Conservation (phyloP, 768 basidiomycete genomes). For the Mycena pura region DNA sequence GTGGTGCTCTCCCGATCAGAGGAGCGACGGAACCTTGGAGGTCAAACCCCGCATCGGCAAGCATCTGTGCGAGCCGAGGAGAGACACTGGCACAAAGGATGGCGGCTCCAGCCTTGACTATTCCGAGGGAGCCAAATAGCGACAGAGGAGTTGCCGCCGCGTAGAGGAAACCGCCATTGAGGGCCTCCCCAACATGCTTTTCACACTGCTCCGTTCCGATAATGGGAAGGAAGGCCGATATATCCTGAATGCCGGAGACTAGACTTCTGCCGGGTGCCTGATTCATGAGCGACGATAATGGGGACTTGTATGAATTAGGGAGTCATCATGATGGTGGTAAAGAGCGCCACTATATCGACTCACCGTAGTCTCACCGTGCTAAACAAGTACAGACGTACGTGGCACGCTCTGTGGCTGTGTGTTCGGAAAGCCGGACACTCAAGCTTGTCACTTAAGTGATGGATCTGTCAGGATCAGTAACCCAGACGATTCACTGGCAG, state of each 20-base stretch:
- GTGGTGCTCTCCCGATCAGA: background rate
- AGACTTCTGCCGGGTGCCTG: background rate
- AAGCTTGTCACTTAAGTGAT: too few relatives aligned
- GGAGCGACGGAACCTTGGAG: slow-evolving; percentile 1
- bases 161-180: slow-evolving; percentile 29
- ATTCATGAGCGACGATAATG: too few relatives aligned
- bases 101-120: slow-evolving; percentile 23
- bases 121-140: slow-evolving; percentile 32
- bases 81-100: slow-evolving; percentile 3
- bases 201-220: slow-evolving; percentile 35
- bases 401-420: too few relatives aligned
- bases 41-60: slow-evolving; percentile 3
- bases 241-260: slow-evolving; percentile 31
- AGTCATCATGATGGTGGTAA: too few relatives aligned
- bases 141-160: slow-evolving; percentile 33
- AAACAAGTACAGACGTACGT: too few relatives aligned
- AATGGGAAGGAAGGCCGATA: slow-evolving; percentile 33
- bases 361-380: too few relatives aligned
- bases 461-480: too few relatives aligned
- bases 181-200: slow-evolving; percentile 25
- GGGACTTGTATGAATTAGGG: too few relatives aligned
- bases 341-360: too few relatives aligned
- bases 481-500: too few relatives aligned
- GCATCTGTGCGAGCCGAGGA: slow-evolving; percentile 6
- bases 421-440: too few relatives aligned